Evolutionary conservation across 345 rosid genomes (phyloP).

Genomic region (Melaleuca alternifolia): DNA sequence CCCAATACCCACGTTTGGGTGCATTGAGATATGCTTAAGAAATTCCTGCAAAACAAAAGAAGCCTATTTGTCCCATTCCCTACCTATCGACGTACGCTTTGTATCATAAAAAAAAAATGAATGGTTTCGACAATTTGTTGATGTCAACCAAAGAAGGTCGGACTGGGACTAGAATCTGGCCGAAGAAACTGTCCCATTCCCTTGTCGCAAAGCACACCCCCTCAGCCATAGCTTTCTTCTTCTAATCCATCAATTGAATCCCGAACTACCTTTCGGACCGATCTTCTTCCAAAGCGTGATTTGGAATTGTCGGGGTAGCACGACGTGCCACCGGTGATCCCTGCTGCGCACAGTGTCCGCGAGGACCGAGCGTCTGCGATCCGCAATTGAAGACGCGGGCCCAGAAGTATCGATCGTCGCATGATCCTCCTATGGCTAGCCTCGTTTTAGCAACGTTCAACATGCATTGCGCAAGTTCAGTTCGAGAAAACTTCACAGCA

Average conservation of each 20-base stretch:
- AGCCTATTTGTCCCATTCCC: too few species aligned
- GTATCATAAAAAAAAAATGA: too few species aligned
- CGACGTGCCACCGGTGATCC: too few species aligned
- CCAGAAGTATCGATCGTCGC: background rate
- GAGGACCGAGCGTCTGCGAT: too few species aligned
- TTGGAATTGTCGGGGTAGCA: background rate
- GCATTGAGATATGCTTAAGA: too few species aligned
- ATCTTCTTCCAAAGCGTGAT: background rate
- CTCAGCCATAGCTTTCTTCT: background rate
- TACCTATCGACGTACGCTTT: too few species aligned
- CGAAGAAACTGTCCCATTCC: background rate
- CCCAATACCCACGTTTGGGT: too few species aligned
- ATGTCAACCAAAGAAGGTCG: background rate
- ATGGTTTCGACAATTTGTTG: background rate
- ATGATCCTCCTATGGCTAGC: background rate
- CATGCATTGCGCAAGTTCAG: background rate
- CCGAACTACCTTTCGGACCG: accelerated
- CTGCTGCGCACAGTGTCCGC: too few species aligned
- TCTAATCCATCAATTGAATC: background rate
- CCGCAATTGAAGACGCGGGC: too few species aligned
- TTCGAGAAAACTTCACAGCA: background rate
- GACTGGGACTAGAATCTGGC: background rate
- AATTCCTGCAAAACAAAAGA: too few species aligned
- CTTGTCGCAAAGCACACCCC: background rate
- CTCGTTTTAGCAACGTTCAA: background rate